Conservation (phyloP, 139 green algal species). For the Micromonas commoda region DNA sequence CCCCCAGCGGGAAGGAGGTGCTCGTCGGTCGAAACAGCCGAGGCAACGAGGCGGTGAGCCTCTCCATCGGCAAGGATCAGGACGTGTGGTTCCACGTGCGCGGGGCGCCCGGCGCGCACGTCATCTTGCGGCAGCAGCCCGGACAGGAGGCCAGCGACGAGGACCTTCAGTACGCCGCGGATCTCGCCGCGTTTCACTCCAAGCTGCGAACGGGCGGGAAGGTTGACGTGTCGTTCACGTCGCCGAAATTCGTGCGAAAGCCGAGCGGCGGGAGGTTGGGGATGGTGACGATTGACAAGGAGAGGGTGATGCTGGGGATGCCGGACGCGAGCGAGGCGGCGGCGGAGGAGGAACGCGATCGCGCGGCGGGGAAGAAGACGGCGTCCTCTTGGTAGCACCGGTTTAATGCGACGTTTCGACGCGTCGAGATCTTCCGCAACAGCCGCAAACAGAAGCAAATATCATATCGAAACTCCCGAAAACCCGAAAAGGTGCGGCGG, state of each 20-base stretch:
- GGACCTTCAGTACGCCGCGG: slow-evolving; percentile 12
- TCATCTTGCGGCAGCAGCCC: slow-evolving; percentile 18
- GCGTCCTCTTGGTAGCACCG: too few relatives aligned
- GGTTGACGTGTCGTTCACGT: slow-evolving; percentile 13
- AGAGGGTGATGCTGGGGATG: neutral
- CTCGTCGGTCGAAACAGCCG: slow-evolving; percentile 5
- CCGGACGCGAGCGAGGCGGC: neutral
- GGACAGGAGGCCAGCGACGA: neutral
- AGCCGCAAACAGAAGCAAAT: too few relatives aligned
- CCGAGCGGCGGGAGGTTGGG: slow-evolving; percentile 15
- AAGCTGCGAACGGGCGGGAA: slow-evolving; percentile 11
- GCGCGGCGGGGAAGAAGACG: neutral
- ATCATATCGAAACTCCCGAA: too few relatives aligned
- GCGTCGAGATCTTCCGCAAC: too few relatives aligned
- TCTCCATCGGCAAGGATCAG: neutral
- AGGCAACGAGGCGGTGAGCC: slow-evolving; percentile 21
- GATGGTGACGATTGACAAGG: slow-evolving; percentile 21
- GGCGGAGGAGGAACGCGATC: neutral
- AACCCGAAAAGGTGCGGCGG: too few relatives aligned
- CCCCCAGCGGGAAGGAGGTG: slow-evolving; percentile 1
- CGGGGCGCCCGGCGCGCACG: slow-evolving; percentile 20
- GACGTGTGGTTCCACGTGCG: slow-evolving; percentile 30
- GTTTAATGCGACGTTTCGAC: too few relatives aligned
- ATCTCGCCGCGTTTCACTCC: slow-evolving; percentile 17
- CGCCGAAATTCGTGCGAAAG: slow-evolving; percentile 18